Base-by-base conservation (phyloP, 495 filamentous ascomycete genomes). In the Trypethelium eluteriae region DNA sequence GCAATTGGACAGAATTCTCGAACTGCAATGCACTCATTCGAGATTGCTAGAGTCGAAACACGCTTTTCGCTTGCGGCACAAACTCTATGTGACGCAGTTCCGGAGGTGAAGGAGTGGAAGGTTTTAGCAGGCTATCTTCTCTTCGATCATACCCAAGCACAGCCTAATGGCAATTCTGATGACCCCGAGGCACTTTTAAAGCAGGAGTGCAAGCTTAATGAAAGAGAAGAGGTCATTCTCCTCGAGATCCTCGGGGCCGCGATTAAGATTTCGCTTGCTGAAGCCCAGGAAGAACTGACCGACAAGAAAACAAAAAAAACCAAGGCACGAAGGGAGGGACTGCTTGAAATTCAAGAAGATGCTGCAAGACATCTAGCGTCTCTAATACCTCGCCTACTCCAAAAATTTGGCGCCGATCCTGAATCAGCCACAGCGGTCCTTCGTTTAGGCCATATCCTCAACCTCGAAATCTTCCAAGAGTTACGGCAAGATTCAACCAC, bases 401-500 rank as follows among this genome's bases (percentile, higher is more conserved):
- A 89, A 70, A 98, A 96, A 71, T 98, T 90, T 68, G 95, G 94
- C 2, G 89, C 91, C 6, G 83, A 89, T n/a, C 89, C 95, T 9
- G 85, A 88, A 70, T 89, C 93, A 12, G 92, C 92, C 2, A 87
- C 91, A 14, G 85, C 87, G 16, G 92, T 97, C 39, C 78, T 98
- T 18, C 86, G 91, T 7, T 80, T 98, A n/a, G 91, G 93, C 71
- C 90, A 92, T 73, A 83, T 88, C 32, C 84, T 98, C 18, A 89
- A 96, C 70, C 82, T 97, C 2, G 88, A 91, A 62, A 85, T 94
- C 34, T 94, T 96, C 74, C 88, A 94, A 72, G 90, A 96, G 71
- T 79, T 98, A 12, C 88, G 92, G 32, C 91, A 96, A 74, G 89
- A 93, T 70, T 86, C 89, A 1, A 86, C 89, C 0, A 88, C 88